A percentile compares a stretch with the other conserved stretches of the same genome.
phyloP scores from a whole-genome alignment of 352 stramenopile species.

The Phytophthora macrochlamydospora region DNA sequence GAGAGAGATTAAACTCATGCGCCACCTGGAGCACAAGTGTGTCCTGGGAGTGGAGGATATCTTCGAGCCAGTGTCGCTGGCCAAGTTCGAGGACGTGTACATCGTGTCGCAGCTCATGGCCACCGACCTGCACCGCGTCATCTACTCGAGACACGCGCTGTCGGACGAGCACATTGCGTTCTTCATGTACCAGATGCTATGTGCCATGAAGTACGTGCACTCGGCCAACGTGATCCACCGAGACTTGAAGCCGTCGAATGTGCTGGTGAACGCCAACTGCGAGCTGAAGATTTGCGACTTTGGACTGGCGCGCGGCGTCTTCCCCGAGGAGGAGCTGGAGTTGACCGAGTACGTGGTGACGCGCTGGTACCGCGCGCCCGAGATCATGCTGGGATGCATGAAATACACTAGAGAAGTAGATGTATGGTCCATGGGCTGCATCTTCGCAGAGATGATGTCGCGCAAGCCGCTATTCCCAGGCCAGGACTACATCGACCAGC shows the following conservation, averaged over 20 bases:
- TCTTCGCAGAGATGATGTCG: constrained; percentile 98
- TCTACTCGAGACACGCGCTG: constrained; percentile 88
- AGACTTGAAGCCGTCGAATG: constrained; percentile 98
- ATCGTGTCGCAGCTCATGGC: constrained; percentile 92
- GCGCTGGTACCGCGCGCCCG: constrained; percentile 89
- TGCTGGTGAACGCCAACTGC: constrained; percentile 95
- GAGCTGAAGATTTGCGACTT: constrained; percentile 93
- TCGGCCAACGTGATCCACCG: constrained; percentile 94
- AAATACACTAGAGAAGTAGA: constrained; percentile 91
- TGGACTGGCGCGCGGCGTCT: constrained; percentile 82
- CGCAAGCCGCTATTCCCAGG: constrained; percentile 98
- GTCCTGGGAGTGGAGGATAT: constrained; percentile 85
- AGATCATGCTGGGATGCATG: constrained; percentile 88
- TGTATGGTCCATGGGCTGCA: constrained; percentile 98
- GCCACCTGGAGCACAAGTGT: constrained; percentile 92
- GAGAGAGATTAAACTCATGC: constrained; percentile 95
- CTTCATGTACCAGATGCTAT: constrained; percentile 93
- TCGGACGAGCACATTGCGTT: constrained; percentile 89
- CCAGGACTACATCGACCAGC: constrained; percentile 93
- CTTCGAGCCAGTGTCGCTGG: constrained; percentile 61
- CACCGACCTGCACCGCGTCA: constrained; percentile 90
- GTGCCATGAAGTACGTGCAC: constrained; percentile 94
- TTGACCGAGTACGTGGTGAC: constrained; percentile 93
- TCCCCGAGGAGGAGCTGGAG: constrained; percentile 72
- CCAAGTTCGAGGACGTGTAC: constrained; percentile 90